These are phyloP conservation scores for Spirogloea muscicola DNA, from an alignment of 139 green algal species.

Conservation along the genomic window DNA sequence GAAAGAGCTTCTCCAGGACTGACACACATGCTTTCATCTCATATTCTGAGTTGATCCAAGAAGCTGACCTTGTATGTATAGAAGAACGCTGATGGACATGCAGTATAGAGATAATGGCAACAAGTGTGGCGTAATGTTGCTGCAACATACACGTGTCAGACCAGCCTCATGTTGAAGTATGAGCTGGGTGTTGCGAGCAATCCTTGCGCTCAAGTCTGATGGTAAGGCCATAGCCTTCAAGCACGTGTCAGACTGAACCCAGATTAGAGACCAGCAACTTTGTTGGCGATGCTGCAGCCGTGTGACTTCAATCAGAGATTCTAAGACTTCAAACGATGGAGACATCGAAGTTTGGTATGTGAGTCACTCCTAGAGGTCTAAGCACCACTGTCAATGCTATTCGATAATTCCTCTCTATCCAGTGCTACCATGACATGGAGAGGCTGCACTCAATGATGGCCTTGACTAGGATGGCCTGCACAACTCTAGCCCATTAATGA, in stretches of 20 bases:
- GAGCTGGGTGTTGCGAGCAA: constrained; percentile 68
- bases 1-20: no score
- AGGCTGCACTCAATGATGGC: neutral
- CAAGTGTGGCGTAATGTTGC: no score
- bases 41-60: no score
- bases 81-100: no score
- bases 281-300: no score
- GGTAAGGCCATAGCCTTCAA: constrained; percentile 59
- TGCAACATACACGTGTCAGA: constrained; percentile 50
- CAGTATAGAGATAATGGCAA: no score
- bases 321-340: neutral
- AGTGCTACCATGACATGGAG: neutral
- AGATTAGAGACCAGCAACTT: no score
- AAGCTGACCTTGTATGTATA: no score
- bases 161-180: constrained; percentile 68
- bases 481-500: neutral
- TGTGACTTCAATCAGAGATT: no score
- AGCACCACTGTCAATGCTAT: neutral
- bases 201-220: constrained; percentile 56
- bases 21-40: no score
- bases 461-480: neutral
- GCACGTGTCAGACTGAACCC: no score
- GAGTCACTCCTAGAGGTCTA: neutral
- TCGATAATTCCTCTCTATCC: neutral
- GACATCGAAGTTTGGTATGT: neutral